phyloP scores from a whole-genome alignment of 2,329 filamentous ascomycete species.

The Knufia petricola region DNA sequence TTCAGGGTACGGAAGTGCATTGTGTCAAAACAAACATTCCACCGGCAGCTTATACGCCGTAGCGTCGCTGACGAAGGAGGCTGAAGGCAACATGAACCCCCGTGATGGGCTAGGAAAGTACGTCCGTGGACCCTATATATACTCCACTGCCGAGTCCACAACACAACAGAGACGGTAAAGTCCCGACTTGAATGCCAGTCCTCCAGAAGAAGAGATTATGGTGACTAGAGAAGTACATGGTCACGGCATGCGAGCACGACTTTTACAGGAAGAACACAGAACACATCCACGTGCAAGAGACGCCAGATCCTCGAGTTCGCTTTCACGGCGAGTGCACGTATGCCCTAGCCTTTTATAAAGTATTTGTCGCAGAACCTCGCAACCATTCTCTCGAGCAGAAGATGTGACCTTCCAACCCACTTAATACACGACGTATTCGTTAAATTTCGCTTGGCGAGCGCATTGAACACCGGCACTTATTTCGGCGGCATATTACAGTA shows the following conservation, averaged over 20 bases:
- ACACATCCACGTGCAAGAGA: too few relatives aligned
- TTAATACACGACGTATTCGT: too few relatives aligned
- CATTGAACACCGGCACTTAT: too few relatives aligned
- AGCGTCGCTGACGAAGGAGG: conserved; percentile 1
- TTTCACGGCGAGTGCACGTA: too few relatives aligned
- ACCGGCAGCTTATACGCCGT: background rate
- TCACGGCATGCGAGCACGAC: background rate
- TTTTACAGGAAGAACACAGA: too few relatives aligned
- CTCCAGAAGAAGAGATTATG: background rate
- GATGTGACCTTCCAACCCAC: too few relatives aligned
- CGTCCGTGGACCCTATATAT: background rate
- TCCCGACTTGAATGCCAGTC: background rate
- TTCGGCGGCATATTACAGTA: too few relatives aligned
- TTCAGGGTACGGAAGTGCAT: background rate
- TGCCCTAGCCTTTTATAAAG: too few relatives aligned
- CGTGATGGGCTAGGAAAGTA: background rate
- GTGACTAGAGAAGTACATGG: conserved; percentile 1
- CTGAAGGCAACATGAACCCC: background rate
- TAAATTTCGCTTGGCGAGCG: too few relatives aligned
- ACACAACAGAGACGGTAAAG: conserved; percentile 1
- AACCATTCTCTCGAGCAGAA: too few relatives aligned
- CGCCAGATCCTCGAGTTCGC: background rate
- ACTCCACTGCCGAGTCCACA: background rate
- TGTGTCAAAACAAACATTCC: background rate
- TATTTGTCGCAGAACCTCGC: too few relatives aligned